Conservation (phyloP, 2,329 filamentous ascomycete species). For the Diplodia scrobiculata region DNA sequence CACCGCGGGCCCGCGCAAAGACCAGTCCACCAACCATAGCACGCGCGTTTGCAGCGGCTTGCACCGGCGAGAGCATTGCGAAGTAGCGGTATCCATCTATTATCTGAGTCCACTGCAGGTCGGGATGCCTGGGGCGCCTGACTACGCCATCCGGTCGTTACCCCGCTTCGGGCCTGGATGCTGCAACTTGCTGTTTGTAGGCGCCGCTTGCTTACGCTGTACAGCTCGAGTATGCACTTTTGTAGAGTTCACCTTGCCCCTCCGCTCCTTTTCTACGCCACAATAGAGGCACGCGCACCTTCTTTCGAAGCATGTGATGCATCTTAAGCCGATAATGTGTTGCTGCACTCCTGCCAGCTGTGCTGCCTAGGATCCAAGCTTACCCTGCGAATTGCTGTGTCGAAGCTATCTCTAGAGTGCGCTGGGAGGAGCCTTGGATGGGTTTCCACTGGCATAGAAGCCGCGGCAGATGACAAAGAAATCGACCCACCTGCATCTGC, state of each 20-base stretch:
- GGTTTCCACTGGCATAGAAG: background rate
- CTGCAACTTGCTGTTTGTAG: constrained; percentile 8
- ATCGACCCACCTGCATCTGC: no score
- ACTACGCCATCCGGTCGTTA: constrained; percentile 12
- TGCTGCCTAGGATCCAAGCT: no score
- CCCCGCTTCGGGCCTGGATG: constrained; percentile 12
- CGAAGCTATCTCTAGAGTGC: background rate
- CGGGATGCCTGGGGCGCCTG: constrained; percentile 21
- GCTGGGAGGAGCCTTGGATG: no score
- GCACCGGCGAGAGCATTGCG: background rate
- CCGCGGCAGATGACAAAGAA: no score
- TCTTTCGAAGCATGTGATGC: background rate
- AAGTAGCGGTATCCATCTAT: constrained; percentile 23
- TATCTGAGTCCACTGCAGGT: constrained; percentile 16
- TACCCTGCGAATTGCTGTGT: background rate
- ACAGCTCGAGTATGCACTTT: background rate
- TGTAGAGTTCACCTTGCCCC: background rate
- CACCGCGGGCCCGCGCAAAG: background rate
- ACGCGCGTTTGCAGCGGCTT: constrained; percentile 4
- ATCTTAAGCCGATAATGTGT: background rate
- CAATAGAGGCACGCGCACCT: background rate
- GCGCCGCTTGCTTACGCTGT: constrained; percentile 11
- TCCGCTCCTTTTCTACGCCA: background rate
- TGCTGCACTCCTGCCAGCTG: background rate
- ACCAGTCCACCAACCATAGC: background rate